A percentile compares a stretch with the other conserved stretches of the same genome.
Conservation (phyloP, 495 filamentous ascomycete genomes). For the Choiromyces venosus region DNA sequence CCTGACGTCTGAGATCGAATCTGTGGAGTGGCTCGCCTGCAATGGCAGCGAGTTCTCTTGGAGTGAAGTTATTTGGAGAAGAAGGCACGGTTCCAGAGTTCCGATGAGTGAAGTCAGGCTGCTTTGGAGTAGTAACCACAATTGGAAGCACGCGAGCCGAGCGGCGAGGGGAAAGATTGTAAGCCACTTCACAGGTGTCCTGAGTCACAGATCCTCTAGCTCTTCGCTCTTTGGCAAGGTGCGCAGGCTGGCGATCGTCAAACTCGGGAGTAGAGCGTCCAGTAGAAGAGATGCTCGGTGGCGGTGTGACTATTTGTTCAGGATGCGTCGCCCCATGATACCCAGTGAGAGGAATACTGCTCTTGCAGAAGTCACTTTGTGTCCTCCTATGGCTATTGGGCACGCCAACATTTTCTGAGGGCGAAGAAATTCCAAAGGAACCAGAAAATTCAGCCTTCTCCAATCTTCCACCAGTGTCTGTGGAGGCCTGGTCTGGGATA, state of each 20-base stretch:
- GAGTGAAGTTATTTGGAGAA: slow-evolving; percentile 6
- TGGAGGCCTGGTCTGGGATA: slow-evolving; percentile 6
- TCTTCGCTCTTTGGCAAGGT: background rate
- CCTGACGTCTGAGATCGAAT: slow-evolving; percentile 4
- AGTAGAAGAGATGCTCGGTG: slow-evolving; percentile 24
- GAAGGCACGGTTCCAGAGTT: background rate
- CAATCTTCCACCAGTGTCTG: background rate
- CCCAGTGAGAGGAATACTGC: background rate
- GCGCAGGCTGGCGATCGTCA: slow-evolving; percentile 10
- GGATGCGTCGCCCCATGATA: background rate
- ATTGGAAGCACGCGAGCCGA: slow-evolving; percentile 12
- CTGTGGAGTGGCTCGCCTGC: slow-evolving; percentile 13
- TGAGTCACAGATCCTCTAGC: background rate
- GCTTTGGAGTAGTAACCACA: background rate
- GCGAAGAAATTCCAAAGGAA: background rate
- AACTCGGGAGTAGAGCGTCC: slow-evolving; percentile 27
- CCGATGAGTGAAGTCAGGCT: background rate
- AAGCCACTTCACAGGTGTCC: background rate
- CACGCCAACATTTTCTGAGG: background rate
- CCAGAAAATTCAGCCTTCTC: background rate
- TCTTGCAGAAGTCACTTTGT: background rate
- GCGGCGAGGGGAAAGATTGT: slow-evolving; percentile 17
- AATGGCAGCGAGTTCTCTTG: slow-evolving; percentile 18
- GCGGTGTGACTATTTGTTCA: slow-evolving; percentile 20
- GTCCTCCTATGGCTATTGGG: background rate